A percentile compares a stretch with the other conserved stretches of the same genome.
These are phyloP conservation scores for Alternaria infectoria DNA, from an alignment of 2,329 filamentous ascomycete genomes.

Conservation along the genomic window DNA sequence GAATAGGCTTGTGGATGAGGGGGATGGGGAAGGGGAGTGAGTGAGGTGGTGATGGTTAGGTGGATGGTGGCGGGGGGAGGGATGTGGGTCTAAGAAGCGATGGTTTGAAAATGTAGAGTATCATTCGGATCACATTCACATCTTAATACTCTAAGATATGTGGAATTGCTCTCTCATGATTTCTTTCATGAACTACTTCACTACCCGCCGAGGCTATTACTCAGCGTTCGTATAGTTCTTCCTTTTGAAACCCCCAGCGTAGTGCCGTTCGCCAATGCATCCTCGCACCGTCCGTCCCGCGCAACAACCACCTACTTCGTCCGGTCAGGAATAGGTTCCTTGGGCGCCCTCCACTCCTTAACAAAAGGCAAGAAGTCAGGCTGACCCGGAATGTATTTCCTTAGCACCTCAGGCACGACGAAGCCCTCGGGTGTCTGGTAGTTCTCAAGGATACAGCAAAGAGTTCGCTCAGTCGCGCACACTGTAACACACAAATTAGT, in stretches of 20 bases:
- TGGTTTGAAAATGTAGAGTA: background rate
- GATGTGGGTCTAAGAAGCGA: too few relatives aligned
- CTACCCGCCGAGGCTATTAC: background rate
- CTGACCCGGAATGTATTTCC: constrained; percentile 79
- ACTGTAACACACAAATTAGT: constrained; percentile 50
- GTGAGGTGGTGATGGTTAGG: background rate
- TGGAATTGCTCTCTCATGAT: background rate
- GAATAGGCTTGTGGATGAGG: constrained; percentile 18
- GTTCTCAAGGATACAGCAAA: constrained; percentile 96
- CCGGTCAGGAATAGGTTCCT: constrained; percentile 35
- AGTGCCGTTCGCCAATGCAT: background rate
- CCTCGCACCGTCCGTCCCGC: background rate
- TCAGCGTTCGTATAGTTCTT: background rate
- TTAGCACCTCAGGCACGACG: constrained; percentile 44
- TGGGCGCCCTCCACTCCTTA: constrained; percentile 65
- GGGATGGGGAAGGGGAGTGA: background rate
- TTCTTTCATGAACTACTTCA: background rate
- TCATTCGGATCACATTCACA: background rate
- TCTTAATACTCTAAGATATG: background rate
- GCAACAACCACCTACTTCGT: constrained; percentile 8
- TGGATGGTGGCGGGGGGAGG: background rate
- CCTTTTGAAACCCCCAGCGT: background rate
- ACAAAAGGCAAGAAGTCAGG: constrained; percentile 89
- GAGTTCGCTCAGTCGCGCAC: constrained; percentile 86
- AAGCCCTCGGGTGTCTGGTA: constrained; percentile 84